Evolutionary conservation across 495 filamentous ascomycete genomes (phyloP).

Genomic region (Lasiosphaeria hispida): DNA sequence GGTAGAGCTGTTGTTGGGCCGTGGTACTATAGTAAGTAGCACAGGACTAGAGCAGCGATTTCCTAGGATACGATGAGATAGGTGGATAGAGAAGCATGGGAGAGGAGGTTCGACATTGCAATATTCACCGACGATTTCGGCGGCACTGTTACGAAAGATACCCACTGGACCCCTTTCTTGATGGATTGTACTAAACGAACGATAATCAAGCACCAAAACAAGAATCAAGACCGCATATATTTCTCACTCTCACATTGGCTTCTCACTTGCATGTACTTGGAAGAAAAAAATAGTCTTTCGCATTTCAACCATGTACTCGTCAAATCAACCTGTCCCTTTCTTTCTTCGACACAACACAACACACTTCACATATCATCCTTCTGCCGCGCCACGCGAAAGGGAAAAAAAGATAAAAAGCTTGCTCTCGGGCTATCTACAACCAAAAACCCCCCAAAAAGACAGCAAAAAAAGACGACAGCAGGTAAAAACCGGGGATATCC

Average conservation of each 20-base stretch:
- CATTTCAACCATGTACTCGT: constrained; percentile 30
- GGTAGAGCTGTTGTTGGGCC: background rate
- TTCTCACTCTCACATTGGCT: background rate
- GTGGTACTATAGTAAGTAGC: too few species aligned
- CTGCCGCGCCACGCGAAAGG: background rate
- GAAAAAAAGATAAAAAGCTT: background rate
- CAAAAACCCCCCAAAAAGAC: constrained; percentile 13
- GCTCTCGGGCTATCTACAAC: constrained; percentile 26
- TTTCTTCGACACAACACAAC: constrained; percentile 5
- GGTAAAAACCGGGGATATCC: constrained; percentile 19
- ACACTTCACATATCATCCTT: background rate
- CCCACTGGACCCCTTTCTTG: constrained; percentile 10
- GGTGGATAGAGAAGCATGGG: background rate
- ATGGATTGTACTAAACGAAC: background rate
- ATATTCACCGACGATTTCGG: background rate
- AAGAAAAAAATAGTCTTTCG: constrained; percentile 16
- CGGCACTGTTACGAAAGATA: constrained; percentile 10
- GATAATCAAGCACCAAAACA: constrained; percentile 2
- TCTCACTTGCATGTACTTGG: background rate
- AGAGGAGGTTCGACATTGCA: background rate
- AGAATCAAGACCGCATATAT: background rate
- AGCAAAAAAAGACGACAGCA: constrained; percentile 18
- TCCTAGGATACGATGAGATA: background rate
- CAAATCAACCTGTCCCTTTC: constrained; percentile 11
- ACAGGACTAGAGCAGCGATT: too few species aligned